Evolutionary conservation across 163 green algal species (phyloP).

Genomic region (Volvox carteri): DNA sequence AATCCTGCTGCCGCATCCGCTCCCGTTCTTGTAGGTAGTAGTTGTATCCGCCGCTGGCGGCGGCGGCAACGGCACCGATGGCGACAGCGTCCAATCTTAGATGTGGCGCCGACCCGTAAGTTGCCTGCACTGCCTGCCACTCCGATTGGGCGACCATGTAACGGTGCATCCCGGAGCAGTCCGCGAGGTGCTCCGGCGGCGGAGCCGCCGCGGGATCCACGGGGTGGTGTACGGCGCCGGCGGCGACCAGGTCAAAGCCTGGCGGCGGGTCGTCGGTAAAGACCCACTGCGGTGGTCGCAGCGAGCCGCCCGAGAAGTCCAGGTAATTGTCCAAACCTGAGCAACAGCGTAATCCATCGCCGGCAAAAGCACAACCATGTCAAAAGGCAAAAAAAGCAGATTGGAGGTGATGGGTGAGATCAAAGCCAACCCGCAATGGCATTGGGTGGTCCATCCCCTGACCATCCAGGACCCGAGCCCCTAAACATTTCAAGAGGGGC

Average conservation of each 20-base stretch:
- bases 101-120: not conserved
- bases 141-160: constrained; percentile 52
- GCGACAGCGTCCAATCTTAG: not conserved
- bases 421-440: no score
- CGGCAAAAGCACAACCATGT: no score
- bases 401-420: no score
- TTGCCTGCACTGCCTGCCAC: constrained; percentile 3
- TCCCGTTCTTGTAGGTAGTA: constrained; percentile 43
- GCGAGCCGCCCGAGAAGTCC: not conserved
- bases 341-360: no score
- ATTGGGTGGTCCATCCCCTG: no score
- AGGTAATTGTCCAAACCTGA: constrained; percentile 31
- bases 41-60: constrained; percentile 7
- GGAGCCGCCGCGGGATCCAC: constrained; percentile 1
- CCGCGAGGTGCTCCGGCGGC: constrained; percentile 38
- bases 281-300: constrained; percentile 20
- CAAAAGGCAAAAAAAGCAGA: no score
- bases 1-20: not conserved
- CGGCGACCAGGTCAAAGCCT: constrained; percentile 2
- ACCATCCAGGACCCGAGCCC: no score
- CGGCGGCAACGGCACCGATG: not conserved
- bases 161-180: not conserved
- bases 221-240: not conserved
- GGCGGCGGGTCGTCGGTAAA: constrained; percentile 51
- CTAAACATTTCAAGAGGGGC: no score